Percentiles rank a stretch among this genome's conserved stretches.
Evolutionary conservation across 805 yeast genomes (phyloP).

Genomic region (Babjeviella inositovora): DNA sequence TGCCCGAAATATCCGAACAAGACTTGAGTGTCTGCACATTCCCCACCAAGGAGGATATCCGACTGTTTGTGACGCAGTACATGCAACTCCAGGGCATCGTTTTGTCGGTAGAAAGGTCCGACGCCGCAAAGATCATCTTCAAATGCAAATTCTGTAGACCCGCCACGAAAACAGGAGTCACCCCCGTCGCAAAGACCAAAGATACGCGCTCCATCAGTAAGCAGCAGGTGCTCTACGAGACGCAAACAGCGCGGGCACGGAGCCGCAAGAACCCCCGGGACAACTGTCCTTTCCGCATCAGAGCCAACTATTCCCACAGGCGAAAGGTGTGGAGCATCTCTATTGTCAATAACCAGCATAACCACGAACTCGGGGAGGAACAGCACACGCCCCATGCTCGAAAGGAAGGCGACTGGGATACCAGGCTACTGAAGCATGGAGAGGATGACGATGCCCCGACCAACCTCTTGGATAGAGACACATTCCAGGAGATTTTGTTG

Average conservation of each 20-base stretch:
- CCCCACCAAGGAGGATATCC: too few relatives aligned
- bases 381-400: too few relatives aligned
- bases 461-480: slow-evolving; percentile 1
- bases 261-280: slow-evolving; percentile 7
- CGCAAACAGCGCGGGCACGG: slow-evolving; percentile 1
- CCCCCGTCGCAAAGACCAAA: slow-evolving; percentile 7
- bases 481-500: slow-evolving; percentile 1
- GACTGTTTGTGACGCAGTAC: too few relatives aligned
- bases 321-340: slow-evolving; percentile 42
- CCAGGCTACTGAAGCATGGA: slow-evolving; percentile 4
- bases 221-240: slow-evolving; percentile 3
- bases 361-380: too few relatives aligned
- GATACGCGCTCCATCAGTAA: slow-evolving; percentile 4
- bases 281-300: slow-evolving; percentile 46
- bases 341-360: slow-evolving; percentile 41
- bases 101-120: slow-evolving; percentile 48
- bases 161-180: slow-evolving; percentile 5
- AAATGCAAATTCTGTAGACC: slow-evolving; percentile 30
- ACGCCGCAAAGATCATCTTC: slow-evolving; percentile 42
- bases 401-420: slow-evolving; percentile 14
- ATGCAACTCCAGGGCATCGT: slow-evolving; percentile 33
- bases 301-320: slow-evolving; percentile 43
- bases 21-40: too few relatives aligned
- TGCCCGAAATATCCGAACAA: too few relatives aligned
- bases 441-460: background rate